These are phyloP conservation scores for Heterobasidion occidentale DNA, from an alignment of 1,284 basidiomycete species.

Conservation along the genomic window DNA sequence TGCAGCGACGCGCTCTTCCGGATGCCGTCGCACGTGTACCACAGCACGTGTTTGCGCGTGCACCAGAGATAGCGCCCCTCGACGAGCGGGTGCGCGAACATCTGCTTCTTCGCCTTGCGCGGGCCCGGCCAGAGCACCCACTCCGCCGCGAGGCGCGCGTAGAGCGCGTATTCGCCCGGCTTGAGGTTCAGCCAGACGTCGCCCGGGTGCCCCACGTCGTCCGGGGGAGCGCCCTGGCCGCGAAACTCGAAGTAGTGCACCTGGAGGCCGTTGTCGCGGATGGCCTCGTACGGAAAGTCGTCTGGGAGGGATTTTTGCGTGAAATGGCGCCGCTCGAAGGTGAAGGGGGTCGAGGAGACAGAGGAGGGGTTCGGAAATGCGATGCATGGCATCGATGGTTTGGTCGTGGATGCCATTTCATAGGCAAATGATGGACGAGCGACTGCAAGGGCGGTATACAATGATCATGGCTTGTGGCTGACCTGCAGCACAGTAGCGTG, in stretches of 20 bases:
- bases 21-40: slow-evolving; percentile 15
- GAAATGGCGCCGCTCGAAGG: slow-evolving; percentile 12
- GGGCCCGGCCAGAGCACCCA: slow-evolving; percentile 14
- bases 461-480: too few relatives aligned
- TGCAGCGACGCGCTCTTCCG: slow-evolving; percentile 15
- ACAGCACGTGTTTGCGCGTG: slow-evolving; percentile 14
- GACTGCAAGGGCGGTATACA: too few relatives aligned
- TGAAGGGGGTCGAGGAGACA: slow-evolving; percentile 7
- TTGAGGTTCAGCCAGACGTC: slow-evolving; percentile 13
- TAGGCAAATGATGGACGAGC: neutral
- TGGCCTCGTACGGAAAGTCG: slow-evolving; percentile 13
- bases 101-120: slow-evolving; percentile 15
- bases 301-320: slow-evolving; percentile 12
- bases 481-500: neutral
- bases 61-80: slow-evolving; percentile 15
- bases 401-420: slow-evolving; percentile 5
- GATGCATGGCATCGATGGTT: slow-evolving; percentile 12
- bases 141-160: slow-evolving; percentile 7
- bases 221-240: slow-evolving; percentile 11
- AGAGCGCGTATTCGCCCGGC: slow-evolving; percentile 10
- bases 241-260: slow-evolving; percentile 16
- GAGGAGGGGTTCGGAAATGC: slow-evolving; percentile 12
- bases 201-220: slow-evolving; percentile 11
- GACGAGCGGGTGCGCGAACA: slow-evolving; percentile 15
- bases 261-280: slow-evolving; percentile 12